A percentile compares a stretch with the other conserved stretches of the same genome.
Conservation (phyloP, 805 yeast genomes). For the Schwanniomyces pseudopolymorphus region DNA sequence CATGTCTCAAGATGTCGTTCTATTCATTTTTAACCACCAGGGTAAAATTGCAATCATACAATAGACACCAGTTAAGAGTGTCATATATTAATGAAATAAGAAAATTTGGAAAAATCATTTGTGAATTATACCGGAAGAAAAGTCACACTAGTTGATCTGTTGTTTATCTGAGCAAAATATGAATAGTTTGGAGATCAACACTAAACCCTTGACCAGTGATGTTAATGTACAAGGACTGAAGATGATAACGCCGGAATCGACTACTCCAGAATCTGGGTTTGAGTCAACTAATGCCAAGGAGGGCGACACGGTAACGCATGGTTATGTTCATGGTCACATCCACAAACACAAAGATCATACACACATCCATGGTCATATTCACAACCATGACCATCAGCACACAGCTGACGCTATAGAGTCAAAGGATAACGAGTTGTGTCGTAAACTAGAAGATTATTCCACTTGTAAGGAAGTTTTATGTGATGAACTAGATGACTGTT, state of each 20-base stretch:
- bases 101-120: background rate
- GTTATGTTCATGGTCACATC: slow-evolving; percentile 67
- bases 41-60: background rate
- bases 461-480: slow-evolving; percentile 41
- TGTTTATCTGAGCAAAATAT: background rate
- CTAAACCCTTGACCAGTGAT: background rate
- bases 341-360: slow-evolving; percentile 62
- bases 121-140: background rate
- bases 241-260: background rate
- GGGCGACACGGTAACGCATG: slow-evolving; percentile 34
- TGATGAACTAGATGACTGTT: slow-evolving; percentile 45
- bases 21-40: background rate
- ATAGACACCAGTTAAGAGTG: background rate
- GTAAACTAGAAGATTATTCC: slow-evolving; percentile 30
- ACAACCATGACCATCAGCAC: slow-evolving; percentile 42
- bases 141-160: background rate
- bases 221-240: background rate
- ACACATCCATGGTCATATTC: slow-evolving; percentile 69
- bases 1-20: background rate
- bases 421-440: slow-evolving; percentile 14
- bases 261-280: background rate
- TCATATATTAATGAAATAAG: background rate
- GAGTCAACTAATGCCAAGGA: background rate
- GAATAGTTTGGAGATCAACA: background rate
- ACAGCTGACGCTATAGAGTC: slow-evolving; percentile 1